Evolutionary conservation across 768 basidiomycete species (phyloP).

Genomic region (Sistotremastrum suecicum): DNA sequence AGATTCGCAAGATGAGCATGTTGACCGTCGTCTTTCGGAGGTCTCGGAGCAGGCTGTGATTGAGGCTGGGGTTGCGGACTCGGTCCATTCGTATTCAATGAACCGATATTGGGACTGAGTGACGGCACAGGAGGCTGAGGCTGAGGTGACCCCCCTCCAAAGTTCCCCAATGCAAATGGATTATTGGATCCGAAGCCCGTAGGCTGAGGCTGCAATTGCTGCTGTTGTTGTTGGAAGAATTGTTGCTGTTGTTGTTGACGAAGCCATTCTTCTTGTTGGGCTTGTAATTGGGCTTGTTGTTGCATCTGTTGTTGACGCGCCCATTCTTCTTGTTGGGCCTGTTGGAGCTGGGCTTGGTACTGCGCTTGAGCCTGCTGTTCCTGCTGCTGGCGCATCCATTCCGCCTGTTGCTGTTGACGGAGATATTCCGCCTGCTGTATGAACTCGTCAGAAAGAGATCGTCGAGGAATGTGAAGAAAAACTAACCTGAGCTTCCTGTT

Average conservation of each 20-base stretch:
- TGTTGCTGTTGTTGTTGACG: conserved; percentile 41
- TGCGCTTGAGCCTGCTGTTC: conserved; percentile 33
- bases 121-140: conserved; percentile 18
- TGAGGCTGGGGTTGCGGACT: neutral
- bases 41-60: neutral
- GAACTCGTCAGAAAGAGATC: neutral
- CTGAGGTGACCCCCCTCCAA: conserved; percentile 2
- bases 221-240: conserved; percentile 30
- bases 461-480: no score
- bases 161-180: conserved; percentile 40
- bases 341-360: conserved; percentile 31
- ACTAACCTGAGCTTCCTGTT: conserved; percentile 68
- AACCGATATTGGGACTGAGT: neutral
- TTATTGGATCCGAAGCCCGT: conserved; percentile 89
- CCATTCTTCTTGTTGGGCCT: conserved; percentile 31
- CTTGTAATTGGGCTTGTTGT: conserved; percentile 26
- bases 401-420: conserved; percentile 36
- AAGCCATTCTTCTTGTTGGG: conserved; percentile 41
- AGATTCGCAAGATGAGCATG: conserved; percentile 63
- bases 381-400: conserved; percentile 59
- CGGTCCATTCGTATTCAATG: neutral
- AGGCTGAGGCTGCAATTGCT: conserved; percentile 38
- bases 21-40: conserved; percentile 39
- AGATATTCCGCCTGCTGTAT: conserved; percentile 25
- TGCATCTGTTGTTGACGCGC: conserved; percentile 11